phyloP scores from a whole-genome alignment of 768 basidiomycete species.

The Rickenella mellea region DNA sequence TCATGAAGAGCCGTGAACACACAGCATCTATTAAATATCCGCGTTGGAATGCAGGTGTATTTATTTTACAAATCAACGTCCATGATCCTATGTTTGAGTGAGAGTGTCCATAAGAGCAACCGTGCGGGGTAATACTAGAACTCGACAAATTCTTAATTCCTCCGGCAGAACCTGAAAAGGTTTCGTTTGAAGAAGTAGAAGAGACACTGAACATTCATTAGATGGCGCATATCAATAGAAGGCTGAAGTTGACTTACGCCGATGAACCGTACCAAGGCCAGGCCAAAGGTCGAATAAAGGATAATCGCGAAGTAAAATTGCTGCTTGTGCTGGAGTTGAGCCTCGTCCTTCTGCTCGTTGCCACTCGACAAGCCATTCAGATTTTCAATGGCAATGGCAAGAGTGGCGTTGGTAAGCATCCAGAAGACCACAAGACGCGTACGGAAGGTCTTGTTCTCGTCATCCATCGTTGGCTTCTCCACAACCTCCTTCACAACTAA shows the following conservation, averaged over 20 bases:
- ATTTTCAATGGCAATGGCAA: constrained; percentile 71
- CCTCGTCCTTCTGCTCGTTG: constrained; percentile 29
- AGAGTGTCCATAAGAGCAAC: too few relatives aligned
- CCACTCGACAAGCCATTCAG: constrained; percentile 50
- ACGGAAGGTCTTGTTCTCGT: constrained; percentile 88
- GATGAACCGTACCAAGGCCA: constrained; percentile 62
- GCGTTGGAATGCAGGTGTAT: background rate
- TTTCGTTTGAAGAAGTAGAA: constrained; percentile 79
- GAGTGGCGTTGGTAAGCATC: constrained; percentile 65
- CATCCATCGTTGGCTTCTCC: constrained; percentile 81
- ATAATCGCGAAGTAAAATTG: constrained; percentile 69
- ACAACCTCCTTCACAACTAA: constrained; percentile 50
- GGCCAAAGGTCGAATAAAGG: constrained; percentile 68
- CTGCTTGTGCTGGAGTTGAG: constrained; percentile 29
- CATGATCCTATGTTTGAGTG: background rate
- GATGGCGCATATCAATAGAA: background rate
- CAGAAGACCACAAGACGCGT: constrained; percentile 78
- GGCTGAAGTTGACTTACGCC: constrained; percentile 45
- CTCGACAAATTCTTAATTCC: too few relatives aligned
- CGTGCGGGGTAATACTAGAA: too few relatives aligned
- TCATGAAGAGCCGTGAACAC: constrained; percentile 24
- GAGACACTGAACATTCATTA: constrained; percentile 45
- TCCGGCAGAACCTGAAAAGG: constrained; percentile 73
- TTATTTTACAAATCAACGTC: background rate
- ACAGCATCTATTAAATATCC: background rate